Base-by-base conservation (phyloP, 306 rosid genomes). In the Sesbania bispinosa region DNA sequence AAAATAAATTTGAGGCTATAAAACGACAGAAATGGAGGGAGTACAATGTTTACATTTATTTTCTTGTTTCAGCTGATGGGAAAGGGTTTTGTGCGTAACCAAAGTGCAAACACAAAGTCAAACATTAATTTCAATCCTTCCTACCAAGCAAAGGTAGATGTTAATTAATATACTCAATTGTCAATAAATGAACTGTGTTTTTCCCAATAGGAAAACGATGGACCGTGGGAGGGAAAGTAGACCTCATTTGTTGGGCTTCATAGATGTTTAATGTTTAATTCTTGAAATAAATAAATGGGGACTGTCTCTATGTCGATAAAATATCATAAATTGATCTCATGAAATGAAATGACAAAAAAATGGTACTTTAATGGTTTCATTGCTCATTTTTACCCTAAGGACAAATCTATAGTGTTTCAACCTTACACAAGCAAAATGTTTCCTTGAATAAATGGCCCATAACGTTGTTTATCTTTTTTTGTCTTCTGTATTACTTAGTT, bases 181-280 rank as follows among this genome's bases (percentile, higher is more conserved):
- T 27, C 23, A 77, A 67, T 61, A 73, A 72, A 69, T 75, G 69
- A 71, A 27, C 4, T 42, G 10, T 15, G 38, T 2, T 51, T 58
- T 67, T 10, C 18, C 14, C 4, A 2, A 16, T 0, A 18, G 8
- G 70, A 62, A 14, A 46, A 46, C 3, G 27, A 29, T 4, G n/a
- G 15, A 7, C 15, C 24, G n/a, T 42, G 15, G 18, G 45, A 43
- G 20, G 39, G 15, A 30, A 41, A 55, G 15, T 18, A 8, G 7
- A 4, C 38, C 15, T 51, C 10, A 39, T 23, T 18, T 26, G 68
- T 32, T 43, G 20, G 61, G 26, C 48, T 19, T 8, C 0, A 3
- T 26, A 39, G 68, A 58, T 57, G 68, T 7, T 23, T 38, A 10
- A 6, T 32, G 36, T 7, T 0, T 32, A 32, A 6, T 32, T 32